A percentile compares a stretch with the other conserved stretches of the same genome.
Evolutionary conservation across 495 filamentous ascomycete species (phyloP).

Genomic region (Neurospora discreta): DNA sequence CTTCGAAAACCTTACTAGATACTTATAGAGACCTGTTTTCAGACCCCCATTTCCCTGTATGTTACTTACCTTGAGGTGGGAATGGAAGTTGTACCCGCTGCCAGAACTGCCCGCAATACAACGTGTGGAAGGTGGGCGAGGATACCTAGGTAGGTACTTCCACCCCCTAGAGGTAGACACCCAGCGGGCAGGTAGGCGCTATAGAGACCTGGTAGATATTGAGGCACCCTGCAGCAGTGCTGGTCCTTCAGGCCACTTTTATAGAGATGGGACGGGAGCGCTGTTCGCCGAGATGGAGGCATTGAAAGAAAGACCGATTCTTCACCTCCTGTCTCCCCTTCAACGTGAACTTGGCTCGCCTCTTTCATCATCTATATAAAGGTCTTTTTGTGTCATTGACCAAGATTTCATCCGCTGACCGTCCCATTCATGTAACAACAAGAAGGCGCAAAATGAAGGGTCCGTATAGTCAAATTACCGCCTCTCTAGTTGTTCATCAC

Average conservation of each 20-base stretch:
- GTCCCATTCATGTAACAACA: background rate
- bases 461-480: background rate
- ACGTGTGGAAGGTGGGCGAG: too few species aligned
- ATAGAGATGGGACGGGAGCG: background rate
- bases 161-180: background rate
- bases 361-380: too few species aligned
- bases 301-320: background rate
- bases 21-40: too few species aligned
- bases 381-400: too few species aligned
- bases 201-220: background rate
- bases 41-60: too few species aligned
- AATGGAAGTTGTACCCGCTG: too few species aligned
- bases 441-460: conserved; percentile 17
- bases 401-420: too few species aligned
- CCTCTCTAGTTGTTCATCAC: conserved; percentile 4
- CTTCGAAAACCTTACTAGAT: too few species aligned
- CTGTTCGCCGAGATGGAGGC: background rate
- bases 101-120: too few species aligned
- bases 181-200: background rate
- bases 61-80: too few species aligned
- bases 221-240: background rate
- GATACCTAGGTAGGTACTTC: too few species aligned
- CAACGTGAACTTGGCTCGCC: too few species aligned
- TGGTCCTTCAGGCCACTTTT: background rate
- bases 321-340: background rate